Conservation (phyloP, 2,329 filamentous ascomycete genomes). For the Dothistroma pini region DNA sequence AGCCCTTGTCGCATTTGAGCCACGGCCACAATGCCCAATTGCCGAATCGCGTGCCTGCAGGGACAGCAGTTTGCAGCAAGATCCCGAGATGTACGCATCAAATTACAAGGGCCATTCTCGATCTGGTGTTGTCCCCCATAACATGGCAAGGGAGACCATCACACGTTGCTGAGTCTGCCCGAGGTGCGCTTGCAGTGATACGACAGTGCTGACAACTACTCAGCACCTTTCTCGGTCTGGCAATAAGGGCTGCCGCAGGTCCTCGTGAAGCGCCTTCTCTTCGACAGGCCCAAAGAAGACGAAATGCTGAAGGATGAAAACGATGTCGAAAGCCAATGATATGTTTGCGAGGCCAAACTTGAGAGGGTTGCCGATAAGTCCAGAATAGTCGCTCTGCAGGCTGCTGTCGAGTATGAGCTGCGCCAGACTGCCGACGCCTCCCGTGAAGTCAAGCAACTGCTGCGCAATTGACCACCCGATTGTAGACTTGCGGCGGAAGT, state of each 20-base stretch:
- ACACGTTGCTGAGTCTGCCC: background rate
- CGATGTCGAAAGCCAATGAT: conserved; percentile 76
- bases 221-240: background rate
- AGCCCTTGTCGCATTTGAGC: background rate
- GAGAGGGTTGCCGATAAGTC: conserved; percentile 84
- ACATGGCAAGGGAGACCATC: background rate
- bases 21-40: background rate
- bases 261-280: conserved; percentile 2
- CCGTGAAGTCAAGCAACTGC: conserved; percentile 78
- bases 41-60: background rate
- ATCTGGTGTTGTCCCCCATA: background rate
- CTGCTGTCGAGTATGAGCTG: conserved; percentile 85
- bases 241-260: conserved; percentile 1
- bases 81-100: background rate
- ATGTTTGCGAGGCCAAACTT: conserved; percentile 86
- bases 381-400: conserved; percentile 81
- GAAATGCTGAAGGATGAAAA: conserved; percentile 90
- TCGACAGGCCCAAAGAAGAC: conserved; percentile 59
- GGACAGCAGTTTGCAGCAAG: background rate
- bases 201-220: background rate
- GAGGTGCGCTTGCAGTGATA: background rate
- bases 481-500: conserved; percentile 81
- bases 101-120: conserved; percentile 1
- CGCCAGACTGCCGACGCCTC: conserved; percentile 73
- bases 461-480: conserved; percentile 81